A percentile compares a stretch with the other conserved stretches of the same genome.
Conservation (phyloP, 495 filamentous ascomycete species). For the Aspergillus avenaceus region DNA sequence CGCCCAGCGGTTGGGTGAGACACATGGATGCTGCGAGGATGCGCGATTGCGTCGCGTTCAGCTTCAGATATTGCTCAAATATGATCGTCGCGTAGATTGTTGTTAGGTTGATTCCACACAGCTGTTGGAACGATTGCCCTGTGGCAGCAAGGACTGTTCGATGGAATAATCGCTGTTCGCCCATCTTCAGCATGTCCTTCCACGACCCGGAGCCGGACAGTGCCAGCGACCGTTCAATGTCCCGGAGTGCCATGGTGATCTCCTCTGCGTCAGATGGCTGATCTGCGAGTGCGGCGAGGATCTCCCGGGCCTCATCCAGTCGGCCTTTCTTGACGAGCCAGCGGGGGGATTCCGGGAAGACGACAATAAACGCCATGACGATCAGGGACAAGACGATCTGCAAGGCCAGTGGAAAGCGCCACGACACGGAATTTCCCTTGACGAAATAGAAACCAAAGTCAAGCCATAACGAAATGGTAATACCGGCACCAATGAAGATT, state of each 20-base stretch:
- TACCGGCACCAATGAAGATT: constrained; percentile 59
- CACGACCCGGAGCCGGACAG: constrained; percentile 25
- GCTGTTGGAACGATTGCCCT: constrained; percentile 40
- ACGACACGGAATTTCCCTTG: constrained; percentile 47
- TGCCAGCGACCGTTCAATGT: constrained; percentile 38
- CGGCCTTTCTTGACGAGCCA: constrained; percentile 55
- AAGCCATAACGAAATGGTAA: constrained; percentile 65
- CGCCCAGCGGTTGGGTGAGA: constrained; percentile 69
- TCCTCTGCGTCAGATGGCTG: constrained; percentile 18
- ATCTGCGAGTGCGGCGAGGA: constrained; percentile 40
- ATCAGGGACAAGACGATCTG: constrained; percentile 54
- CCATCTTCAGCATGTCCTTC: constrained; percentile 29
- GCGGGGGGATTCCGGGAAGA: constrained; percentile 57
- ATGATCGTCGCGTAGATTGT: constrained; percentile 58
- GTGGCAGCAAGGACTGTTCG: constrained; percentile 27
- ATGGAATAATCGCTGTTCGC: constrained; percentile 30
- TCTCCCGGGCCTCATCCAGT: constrained; percentile 47
- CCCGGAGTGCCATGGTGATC: constrained; percentile 28
- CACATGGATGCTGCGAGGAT: constrained; percentile 73
- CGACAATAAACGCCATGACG: constrained; percentile 43
- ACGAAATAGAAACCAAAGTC: constrained; percentile 55
- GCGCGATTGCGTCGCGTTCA: constrained; percentile 74
- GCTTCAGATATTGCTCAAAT: constrained; percentile 53
- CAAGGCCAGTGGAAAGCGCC: constrained; percentile 64
- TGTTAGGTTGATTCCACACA: constrained; percentile 57